Conservation (phyloP, 441 rosid genomes). For the Theobroma grandiflorum region DNA sequence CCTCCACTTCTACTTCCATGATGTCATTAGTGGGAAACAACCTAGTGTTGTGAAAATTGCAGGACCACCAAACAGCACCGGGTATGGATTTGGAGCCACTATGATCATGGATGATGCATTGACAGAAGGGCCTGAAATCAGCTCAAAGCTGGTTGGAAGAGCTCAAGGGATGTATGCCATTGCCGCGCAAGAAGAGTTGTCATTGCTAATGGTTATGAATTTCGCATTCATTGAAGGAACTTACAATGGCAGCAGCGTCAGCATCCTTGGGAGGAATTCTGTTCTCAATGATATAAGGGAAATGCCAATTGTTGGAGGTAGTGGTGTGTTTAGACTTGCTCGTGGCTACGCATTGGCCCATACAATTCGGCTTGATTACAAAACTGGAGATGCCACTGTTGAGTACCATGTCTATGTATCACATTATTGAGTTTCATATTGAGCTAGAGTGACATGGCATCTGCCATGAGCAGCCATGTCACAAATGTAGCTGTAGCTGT, state of each 20-base stretch:
- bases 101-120: constrained; percentile 41
- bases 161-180: constrained; percentile 45
- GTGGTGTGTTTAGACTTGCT: constrained; percentile 43
- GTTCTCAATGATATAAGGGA: constrained; percentile 38
- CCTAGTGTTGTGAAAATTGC: constrained; percentile 40
- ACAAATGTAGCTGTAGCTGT: not conserved
- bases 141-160: constrained; percentile 47
- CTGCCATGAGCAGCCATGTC: not conserved
- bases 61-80: constrained; percentile 28
- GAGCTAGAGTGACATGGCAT: not conserved
- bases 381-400: constrained; percentile 46
- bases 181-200: constrained; percentile 41
- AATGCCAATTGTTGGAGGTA: constrained; percentile 52
- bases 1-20: constrained; percentile 53
- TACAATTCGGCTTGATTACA: constrained; percentile 31
- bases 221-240: constrained; percentile 40
- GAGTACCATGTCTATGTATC: constrained; percentile 39
- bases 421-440: constrained; percentile 5
- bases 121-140: constrained; percentile 47
- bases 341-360: constrained; percentile 49
- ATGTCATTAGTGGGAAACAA: constrained; percentile 35
- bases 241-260: constrained; percentile 44
- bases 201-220: constrained; percentile 44
- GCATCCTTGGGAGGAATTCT: constrained; percentile 42
- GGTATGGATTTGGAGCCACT: constrained; percentile 38